Evolutionary conservation across 805 yeast species (phyloP).

Genomic region (Candida chauliodis): DNA sequence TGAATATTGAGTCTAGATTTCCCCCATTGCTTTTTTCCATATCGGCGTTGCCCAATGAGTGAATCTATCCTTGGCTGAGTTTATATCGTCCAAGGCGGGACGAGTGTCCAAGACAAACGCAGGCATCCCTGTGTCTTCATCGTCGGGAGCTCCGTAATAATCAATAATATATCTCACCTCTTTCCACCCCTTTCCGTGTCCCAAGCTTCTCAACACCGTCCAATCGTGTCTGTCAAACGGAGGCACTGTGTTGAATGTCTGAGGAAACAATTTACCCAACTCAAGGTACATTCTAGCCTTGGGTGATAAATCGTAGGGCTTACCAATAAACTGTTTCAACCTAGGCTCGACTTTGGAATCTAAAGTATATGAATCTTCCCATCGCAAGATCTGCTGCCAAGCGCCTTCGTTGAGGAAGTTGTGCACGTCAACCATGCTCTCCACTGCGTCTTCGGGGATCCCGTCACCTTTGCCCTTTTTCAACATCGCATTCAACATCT

Average conservation of each 20-base stretch:
- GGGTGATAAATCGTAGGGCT: conserved; percentile 85
- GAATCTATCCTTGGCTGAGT: conserved; percentile 66
- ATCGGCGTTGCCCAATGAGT: conserved; percentile 63
- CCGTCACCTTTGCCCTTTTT: conserved; percentile 88
- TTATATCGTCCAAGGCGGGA: conserved; percentile 79
- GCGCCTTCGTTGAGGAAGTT: conserved; percentile 96
- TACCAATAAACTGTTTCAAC: conserved; percentile 81
- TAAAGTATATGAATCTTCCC: conserved; percentile 78
- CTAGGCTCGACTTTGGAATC: conserved; percentile 63
- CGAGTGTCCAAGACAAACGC: conserved; percentile 90
- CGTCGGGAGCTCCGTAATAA: conserved; percentile 95
- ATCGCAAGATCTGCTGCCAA: conserved; percentile 87
- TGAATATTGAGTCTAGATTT: no score
- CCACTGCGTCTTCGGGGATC: conserved; percentile 93
- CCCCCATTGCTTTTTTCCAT: conserved; percentile 71
- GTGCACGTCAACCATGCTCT: conserved; percentile 94
- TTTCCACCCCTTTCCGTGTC: conserved; percentile 48
- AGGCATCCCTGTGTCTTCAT: conserved; percentile 80
- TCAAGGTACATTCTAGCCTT: conserved; percentile 68
- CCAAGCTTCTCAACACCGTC: conserved; percentile 78
- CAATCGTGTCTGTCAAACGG: conserved; percentile 99
- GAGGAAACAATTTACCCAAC: conserved; percentile 70
- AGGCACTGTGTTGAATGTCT: conserved; percentile 65
- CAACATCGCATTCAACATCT: conserved; percentile 97
- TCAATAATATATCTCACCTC: conserved; percentile 90